Base-by-base conservation (phyloP, 371 early-diverging fungal species). In the Mucor saturninus region DNA sequence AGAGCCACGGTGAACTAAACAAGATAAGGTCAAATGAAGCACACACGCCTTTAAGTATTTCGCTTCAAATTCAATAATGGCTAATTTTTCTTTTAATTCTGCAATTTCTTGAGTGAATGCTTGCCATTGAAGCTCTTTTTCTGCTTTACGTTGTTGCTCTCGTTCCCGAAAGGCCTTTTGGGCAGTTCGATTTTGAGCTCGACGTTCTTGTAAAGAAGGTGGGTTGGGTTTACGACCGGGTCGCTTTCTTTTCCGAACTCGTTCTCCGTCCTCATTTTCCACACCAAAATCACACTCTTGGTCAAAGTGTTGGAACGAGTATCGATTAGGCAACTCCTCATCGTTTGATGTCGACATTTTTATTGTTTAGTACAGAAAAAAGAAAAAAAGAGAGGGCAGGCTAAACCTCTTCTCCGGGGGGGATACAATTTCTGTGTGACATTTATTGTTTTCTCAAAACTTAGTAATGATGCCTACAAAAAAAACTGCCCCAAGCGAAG, bases 401-500 rank as follows among this genome's bases (percentile, higher is more conserved):
- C 8, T 35, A 35, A 35, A 35, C 8, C 14, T 42, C 43, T 42
- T 14, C 43, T 11, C 10, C 43, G 43, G 10, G 21, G 21, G 21
- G 21, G 21, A 21, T 21, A 21, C 21, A 21, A 21, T 21, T 21
- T 21, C 1, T 21, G 21, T 21, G 21, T 21, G 21, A 21, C 43
- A 5, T 14, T n/a, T 10, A 9, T 9, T 42, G 10, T 9, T n/a
- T 4, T 42, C n/a, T 42, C 31, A 57, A 40, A 15, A 67, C 10
- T 31, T 61, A 48, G 80, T 76, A 37, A 83, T 81, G 29, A 80
- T 64, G 45, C 65, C 73, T 5, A 83, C 81, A 49, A 78, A 80
- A 35, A 71, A 71, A 26, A 83, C 67, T 32, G 82, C 64, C n/a
- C 82, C 85, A 37, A 80, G 30, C 37, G 81, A 80, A 21, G 80